Evolutionary conservation across 345 rosid species (phyloP), one percentile per base, ranked within the genome.

Genomic region (Barbarea vulgaris): DNA sequence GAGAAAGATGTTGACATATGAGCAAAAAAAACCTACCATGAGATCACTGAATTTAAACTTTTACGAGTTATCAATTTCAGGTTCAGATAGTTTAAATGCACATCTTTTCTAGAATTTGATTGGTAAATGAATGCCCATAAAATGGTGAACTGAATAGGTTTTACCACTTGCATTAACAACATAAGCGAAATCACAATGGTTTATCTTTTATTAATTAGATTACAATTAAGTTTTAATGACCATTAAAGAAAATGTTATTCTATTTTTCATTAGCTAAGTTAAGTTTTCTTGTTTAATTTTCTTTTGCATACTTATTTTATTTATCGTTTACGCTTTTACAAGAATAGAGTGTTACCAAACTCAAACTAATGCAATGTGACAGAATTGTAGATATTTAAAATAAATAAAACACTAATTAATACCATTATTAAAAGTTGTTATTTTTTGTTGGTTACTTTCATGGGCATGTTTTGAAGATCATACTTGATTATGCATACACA

Each of bases 401-500:
- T 9, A 39, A 39, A 22, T 30, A 30, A 30, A 30, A 30, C n/a
- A n/a, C n/a, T n/a, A n/a, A n/a, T n/a, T 30, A 30, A 30, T n/a
- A 30, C 33, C 33, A 5, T n/a, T n/a, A n/a, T n/a, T n/a, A 2
- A 3, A 42, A 17, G 8, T 1, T 28, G 30, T 12, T 30, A 6
- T 6, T 69, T 28, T 69, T 13, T 30, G 1, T 5, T 30, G 1
- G 0, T 30, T 30, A 30, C 7, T 48, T 18, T 13, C 2, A 58
- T 69, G 65, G 74, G 74, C 54, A n/a, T 14, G 0, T 4, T 17
- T 8, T 2, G 2, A 60, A 68, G 56, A 70, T 66, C 59, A 41
- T 15, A 10, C 0, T 2, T 33, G 28, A 5, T 1, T 5, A 51
- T 18, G 19, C 28, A 12, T 15, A 34, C 37, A 11, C 0, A 57